Evolutionary conservation across 164 flowering plant species (phyloP), one percentile per base, ranked within the genome.

Genomic region (Nymphaea colorata): DNA sequence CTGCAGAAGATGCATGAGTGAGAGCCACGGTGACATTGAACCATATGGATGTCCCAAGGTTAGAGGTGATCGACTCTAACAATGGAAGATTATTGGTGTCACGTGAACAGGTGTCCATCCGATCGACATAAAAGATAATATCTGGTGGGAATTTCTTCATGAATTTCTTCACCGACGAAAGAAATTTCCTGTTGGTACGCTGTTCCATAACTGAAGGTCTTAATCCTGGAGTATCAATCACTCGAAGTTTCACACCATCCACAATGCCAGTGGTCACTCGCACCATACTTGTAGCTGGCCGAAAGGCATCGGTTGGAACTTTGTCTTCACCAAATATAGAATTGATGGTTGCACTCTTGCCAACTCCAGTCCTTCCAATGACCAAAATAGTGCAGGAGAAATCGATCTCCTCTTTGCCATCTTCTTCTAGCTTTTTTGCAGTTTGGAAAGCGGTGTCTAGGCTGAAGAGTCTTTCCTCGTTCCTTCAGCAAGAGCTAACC

Each of bases 321-420:
- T 80, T 91, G 69, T 83, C 83, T 72, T 91, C 91, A 12, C 97
- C 96, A 71, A 91, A 88, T 43, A 93, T 83, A 6, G 98, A 87
- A 74, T 93, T 93, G 67, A 93, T 86, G 44, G 94, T 93, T 15
- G 98, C 97, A 79, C 98, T 93, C 80, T 93, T 93, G 8, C 98
- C 98, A 61, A 90, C 98, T 14, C 98, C 98, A 67, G 85, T 73
- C 79, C 90, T 93, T 66, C 98, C 97, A 66, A 91, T 79, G 69
- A 87, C 92, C 36, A 93, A 74, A 64, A 93, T 80, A 76, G 87
- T 93, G 75, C 89, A 69, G 41, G 94, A 85, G 73, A 91, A 87
- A 78, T 80, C 78, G 64, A 93, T 71, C 67, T 84, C 84, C 67
- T 82, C 83, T 65, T 75, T 79, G 8, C 76, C 85, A 59, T 82